Evolutionary conservation across 306 rosid species (phyloP).

Genomic region (Sicyos edulis): DNA sequence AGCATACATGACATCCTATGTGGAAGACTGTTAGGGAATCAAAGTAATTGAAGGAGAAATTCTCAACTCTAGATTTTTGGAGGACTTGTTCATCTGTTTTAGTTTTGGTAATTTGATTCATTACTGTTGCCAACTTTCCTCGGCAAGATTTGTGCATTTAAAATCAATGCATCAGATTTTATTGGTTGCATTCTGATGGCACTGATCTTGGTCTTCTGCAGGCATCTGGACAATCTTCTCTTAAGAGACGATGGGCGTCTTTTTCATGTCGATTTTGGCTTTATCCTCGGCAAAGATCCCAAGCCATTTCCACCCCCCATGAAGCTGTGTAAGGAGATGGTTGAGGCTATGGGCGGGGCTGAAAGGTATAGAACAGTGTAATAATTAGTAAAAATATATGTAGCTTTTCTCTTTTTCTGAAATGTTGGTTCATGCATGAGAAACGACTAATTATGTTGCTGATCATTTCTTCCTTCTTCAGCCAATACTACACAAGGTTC

Average conservation of each 20-base stretch:
- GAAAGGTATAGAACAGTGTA: slow-evolving; percentile 46
- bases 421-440: neutral
- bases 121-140: neutral
- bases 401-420: neutral
- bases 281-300: slow-evolving; percentile 94
- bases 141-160: neutral
- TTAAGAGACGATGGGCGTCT: slow-evolving; percentile 92
- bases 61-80: neutral
- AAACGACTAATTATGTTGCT: slow-evolving; percentile 16
- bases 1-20: neutral
- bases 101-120: slow-evolving; percentile 1
- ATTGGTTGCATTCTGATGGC: slow-evolving; percentile 11
- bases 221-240: slow-evolving; percentile 97
- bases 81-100: neutral
- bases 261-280: slow-evolving; percentile 96
- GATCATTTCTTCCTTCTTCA: slow-evolving; percentile 34
- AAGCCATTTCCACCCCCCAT: slow-evolving; percentile 99
- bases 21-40: neutral
- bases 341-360: slow-evolving; percentile 99
- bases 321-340: slow-evolving; percentile 99
- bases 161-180: neutral
- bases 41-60: neutral
- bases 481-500: slow-evolving; percentile 95
- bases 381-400: slow-evolving; percentile 1
- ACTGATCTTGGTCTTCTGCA: slow-evolving; percentile 24